phyloP scores from a whole-genome alignment of 1,284 basidiomycete species.

The Tetrapyrgos nigripes region DNA sequence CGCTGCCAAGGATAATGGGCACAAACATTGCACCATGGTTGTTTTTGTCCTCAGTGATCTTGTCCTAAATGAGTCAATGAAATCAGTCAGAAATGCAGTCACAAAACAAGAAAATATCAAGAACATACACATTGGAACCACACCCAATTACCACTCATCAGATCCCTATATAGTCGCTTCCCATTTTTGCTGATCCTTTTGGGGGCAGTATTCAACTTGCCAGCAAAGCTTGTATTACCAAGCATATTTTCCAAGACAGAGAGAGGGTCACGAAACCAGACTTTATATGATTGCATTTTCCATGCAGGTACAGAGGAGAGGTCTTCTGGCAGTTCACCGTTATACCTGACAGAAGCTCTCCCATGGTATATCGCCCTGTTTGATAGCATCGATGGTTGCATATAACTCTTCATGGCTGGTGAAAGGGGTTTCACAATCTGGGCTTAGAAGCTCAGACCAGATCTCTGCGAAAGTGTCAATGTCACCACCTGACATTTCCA shows the following conservation, averaged over 20 bases:
- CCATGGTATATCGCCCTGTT: conserved; percentile 29
- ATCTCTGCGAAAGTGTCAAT: too few species aligned
- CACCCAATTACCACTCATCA: conserved; percentile 25
- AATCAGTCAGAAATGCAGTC: too few species aligned
- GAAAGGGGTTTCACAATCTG: too few species aligned
- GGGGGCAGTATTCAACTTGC: conserved; percentile 26
- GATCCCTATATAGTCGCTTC: conserved; percentile 14
- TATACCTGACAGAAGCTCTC: conserved; percentile 23
- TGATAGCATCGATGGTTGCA: conserved; percentile 22
- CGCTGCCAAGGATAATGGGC: too few species aligned
- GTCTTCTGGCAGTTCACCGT: conserved; percentile 6
- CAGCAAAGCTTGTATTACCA: conserved; percentile 27
- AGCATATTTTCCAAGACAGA: conserved; percentile 25
- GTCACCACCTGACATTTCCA: too few species aligned
- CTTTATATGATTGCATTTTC: conserved; percentile 23
- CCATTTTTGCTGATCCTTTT: conserved; percentile 12
- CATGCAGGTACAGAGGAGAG: conserved; percentile 17
- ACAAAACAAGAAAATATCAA: too few species aligned
- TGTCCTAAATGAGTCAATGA: too few species aligned
- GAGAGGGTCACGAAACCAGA: conserved; percentile 25
- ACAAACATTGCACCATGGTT: too few species aligned
- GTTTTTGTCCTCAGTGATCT: too few species aligned
- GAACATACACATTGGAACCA: conserved; percentile 27
- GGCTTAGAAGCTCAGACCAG: too few species aligned
- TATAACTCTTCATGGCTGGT: conserved; percentile 20